A percentile compares a stretch with the other conserved stretches of the same genome.
These are phyloP conservation scores for Chlamydomonas reinhardtii DNA, from an alignment of 163 green algal genomes.

Conservation along the genomic window DNA sequence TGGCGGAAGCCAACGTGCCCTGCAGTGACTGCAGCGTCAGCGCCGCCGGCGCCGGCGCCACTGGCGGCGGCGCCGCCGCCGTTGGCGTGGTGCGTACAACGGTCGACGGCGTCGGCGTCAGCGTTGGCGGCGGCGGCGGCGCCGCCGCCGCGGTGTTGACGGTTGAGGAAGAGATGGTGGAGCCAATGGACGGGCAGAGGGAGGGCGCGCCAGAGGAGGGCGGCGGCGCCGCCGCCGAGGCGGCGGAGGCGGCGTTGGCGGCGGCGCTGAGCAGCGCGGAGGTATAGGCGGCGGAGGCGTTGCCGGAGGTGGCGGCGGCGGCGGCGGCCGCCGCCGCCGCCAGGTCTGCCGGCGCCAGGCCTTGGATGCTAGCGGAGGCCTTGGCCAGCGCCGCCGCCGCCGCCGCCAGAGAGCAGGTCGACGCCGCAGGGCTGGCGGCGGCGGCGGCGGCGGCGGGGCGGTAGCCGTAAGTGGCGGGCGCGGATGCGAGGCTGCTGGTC, in stretches of 20 bases:
- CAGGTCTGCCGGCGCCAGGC: not conserved
- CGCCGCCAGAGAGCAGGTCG: not conserved
- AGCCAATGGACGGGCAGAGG: not conserved
- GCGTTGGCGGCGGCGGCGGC: too few species aligned
- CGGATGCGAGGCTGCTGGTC: constrained; percentile 13
- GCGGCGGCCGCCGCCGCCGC: not conserved
- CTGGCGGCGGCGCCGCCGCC: not conserved
- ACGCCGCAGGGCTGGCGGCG: not conserved
- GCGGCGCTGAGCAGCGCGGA: constrained; percentile 14
- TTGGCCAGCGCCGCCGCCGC: not conserved
- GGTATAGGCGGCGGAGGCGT: not conserved
- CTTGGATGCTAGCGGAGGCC: not conserved
- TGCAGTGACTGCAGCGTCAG: constrained; percentile 30
- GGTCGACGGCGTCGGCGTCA: too few species aligned
- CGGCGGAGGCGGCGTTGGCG: not conserved
- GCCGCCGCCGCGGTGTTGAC: not conserved
- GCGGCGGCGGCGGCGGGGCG: not conserved
- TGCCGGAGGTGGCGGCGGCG: not conserved
- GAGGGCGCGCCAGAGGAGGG: not conserved
- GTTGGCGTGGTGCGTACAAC: not conserved
- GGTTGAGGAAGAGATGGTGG: not conserved
- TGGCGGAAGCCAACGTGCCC: constrained; percentile 39
- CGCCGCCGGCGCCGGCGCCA: not conserved
- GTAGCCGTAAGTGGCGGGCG: not conserved
- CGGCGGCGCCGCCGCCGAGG: not conserved